Evolutionary conservation across 1,284 basidiomycete genomes (phyloP).

Genomic region (Amylostereum areolatum): DNA sequence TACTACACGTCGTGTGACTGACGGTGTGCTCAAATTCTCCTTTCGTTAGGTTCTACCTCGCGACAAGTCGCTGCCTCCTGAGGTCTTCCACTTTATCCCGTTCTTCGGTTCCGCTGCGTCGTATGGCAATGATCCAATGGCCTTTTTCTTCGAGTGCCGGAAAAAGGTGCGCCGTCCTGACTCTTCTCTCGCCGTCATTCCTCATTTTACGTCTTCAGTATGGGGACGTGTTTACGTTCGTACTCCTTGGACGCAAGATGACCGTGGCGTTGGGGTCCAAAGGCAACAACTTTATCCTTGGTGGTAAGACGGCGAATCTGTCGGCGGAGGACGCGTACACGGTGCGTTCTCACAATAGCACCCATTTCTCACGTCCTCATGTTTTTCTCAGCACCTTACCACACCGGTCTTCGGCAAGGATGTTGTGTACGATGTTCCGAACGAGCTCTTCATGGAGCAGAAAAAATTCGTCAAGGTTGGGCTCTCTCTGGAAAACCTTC

Average conservation of each 20-base stretch:
- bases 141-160: slow-evolving; percentile 68
- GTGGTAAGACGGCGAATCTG: background rate
- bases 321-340: slow-evolving; percentile 86
- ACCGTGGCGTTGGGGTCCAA: background rate
- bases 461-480: slow-evolving; percentile 98
- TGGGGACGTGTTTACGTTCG: slow-evolving; percentile 30
- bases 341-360: slow-evolving; percentile 33
- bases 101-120: slow-evolving; percentile 70
- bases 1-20: background rate
- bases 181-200: background rate
- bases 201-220: slow-evolving; percentile 32
- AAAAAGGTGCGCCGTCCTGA: slow-evolving; percentile 62
- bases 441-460: slow-evolving; percentile 98
- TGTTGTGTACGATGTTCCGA: slow-evolving; percentile 97
- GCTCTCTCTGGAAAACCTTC: slow-evolving; percentile 88
- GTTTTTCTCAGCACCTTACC: slow-evolving; percentile 63
- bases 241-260: background rate
- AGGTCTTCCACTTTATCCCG: slow-evolving; percentile 78
- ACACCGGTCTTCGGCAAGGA: slow-evolving; percentile 95
- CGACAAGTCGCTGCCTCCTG: slow-evolving; percentile 58
- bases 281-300: slow-evolving; percentile 2
- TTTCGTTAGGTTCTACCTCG: slow-evolving; percentile 41
- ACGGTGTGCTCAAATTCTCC: background rate
- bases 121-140: slow-evolving; percentile 79
- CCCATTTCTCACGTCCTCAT: background rate